Conservation (phyloP, 345 rosid species). For the Pelargonium nanum region DNA sequence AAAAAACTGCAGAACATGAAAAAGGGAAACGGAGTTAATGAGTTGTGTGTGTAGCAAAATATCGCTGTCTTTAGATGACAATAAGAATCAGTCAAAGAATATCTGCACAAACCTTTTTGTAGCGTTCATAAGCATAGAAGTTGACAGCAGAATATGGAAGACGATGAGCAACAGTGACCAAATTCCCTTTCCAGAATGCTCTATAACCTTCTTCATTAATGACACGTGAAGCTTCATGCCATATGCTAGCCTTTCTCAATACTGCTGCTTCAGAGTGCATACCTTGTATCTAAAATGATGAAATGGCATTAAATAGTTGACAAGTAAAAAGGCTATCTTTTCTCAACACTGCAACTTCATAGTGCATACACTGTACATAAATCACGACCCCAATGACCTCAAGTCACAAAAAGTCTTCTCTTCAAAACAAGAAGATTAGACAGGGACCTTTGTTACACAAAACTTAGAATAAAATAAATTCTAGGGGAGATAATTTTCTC, state of each 20-base stretch:
- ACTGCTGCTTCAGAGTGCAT: slow-evolving; percentile 74
- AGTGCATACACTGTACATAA: no score
- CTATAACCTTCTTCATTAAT: slow-evolving; percentile 80
- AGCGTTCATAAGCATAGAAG: slow-evolving; percentile 74
- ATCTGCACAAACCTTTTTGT: slow-evolving; percentile 44
- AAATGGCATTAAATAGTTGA: neutral
- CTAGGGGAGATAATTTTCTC: no score
- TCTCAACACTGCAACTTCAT: no score
- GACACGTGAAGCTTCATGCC: slow-evolving; percentile 80
- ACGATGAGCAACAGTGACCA: slow-evolving; percentile 86
- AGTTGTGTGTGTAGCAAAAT: neutral
- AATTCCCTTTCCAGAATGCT: slow-evolving; percentile 96
- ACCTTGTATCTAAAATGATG: slow-evolving; percentile 70
- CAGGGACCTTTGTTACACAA: no score
- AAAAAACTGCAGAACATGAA: slow-evolving; percentile 38
- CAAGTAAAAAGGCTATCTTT: no score
- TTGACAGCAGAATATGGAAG: slow-evolving; percentile 77
- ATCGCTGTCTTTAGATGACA: neutral
- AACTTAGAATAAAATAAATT: no score
- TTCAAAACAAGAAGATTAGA: no score
- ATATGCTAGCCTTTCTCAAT: slow-evolving; percentile 51
- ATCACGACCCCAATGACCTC: no score
- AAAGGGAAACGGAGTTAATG: slow-evolving; percentile 1
- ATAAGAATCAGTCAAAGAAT: slow-evolving; percentile 4
- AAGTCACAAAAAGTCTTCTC: no score